Evolutionary conservation across 177 flowering plant genomes (phyloP).

Genomic region (Vitis hybrid): DNA sequence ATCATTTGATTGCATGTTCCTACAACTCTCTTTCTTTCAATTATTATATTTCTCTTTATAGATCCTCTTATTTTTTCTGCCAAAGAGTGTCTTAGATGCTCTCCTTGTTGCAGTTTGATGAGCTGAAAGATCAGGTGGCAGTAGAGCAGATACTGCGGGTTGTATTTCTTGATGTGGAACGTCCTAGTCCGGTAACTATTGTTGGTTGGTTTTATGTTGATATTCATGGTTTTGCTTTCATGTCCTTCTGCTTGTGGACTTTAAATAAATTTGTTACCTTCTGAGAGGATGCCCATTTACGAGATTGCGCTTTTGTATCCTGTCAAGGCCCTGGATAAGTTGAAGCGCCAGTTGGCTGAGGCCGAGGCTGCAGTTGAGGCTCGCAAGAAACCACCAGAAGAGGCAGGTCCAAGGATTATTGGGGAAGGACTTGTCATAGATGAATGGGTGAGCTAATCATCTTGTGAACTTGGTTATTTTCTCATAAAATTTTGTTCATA

Average conservation of each 20-base stretch:
- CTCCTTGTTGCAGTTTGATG: constrained; percentile 53
- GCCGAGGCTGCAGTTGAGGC: constrained; percentile 69
- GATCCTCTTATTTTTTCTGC: neutral
- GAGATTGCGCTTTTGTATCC: too few relatives aligned
- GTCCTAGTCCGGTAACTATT: constrained; percentile 52
- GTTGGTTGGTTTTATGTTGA: neutral
- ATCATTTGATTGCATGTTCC: too few relatives aligned
- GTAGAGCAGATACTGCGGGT: constrained; percentile 67
- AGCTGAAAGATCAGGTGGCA: constrained; percentile 67
- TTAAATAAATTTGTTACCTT: neutral
- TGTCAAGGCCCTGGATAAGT: constrained; percentile 53
- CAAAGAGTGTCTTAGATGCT: neutral
- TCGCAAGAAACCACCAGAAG: constrained; percentile 73
- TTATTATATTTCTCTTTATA: neutral
- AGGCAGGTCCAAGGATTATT: constrained; percentile 57
- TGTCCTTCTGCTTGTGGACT: neutral
- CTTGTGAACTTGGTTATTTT: neutral
- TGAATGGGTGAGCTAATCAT: constrained; percentile 68
- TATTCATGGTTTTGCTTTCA: neutral
- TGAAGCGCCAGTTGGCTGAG: constrained; percentile 70
- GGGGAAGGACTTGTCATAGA: constrained; percentile 91
- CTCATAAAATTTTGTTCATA: neutral
- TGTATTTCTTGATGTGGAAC: constrained; percentile 65
- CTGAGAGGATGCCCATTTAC: neutral
- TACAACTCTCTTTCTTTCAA: neutral